These are phyloP conservation scores for Amphibolis antarctica DNA, from an alignment of 106 monocot genomes.

Conservation along the genomic window DNA sequence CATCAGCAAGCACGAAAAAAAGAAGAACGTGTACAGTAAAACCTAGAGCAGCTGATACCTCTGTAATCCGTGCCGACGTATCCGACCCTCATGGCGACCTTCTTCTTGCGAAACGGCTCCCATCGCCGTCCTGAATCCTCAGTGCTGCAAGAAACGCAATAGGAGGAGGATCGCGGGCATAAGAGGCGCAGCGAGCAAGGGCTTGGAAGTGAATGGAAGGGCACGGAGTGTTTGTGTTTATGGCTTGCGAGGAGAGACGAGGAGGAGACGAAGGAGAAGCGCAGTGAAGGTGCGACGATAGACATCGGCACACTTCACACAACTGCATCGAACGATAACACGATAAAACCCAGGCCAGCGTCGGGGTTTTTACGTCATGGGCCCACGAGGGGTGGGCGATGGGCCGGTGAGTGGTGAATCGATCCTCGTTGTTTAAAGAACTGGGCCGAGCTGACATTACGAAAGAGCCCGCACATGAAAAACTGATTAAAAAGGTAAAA, in stretches of 20 bases:
- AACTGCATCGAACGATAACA: not conserved
- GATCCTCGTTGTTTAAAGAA: too few relatives aligned
- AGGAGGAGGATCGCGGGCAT: not conserved
- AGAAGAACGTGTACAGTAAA: not conserved
- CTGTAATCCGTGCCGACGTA: slow-evolving; percentile 81
- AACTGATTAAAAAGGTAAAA: too few relatives aligned
- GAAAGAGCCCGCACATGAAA: too few relatives aligned
- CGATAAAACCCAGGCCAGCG: too few relatives aligned
- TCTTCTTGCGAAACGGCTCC: slow-evolving; percentile 88
- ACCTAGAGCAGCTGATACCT: slow-evolving; percentile 25
- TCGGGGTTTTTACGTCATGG: too few relatives aligned
- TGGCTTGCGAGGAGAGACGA: not conserved
- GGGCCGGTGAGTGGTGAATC: too few relatives aligned
- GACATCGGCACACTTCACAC: not conserved
- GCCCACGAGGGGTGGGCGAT: too few relatives aligned
- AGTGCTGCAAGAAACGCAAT: not conserved
- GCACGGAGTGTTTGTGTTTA: not conserved
- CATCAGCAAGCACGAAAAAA: not conserved
- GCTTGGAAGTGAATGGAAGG: not conserved
- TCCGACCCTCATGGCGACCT: slow-evolving; percentile 85
- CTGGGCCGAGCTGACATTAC: too few relatives aligned
- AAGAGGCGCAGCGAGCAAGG: not conserved
- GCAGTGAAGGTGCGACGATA: not conserved
- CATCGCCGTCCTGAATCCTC: slow-evolving; percentile 24
- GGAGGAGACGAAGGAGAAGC: not conserved